Evolutionary conservation across 768 basidiomycete genomes (phyloP).

Genomic region (Naganishia kalamii): DNA sequence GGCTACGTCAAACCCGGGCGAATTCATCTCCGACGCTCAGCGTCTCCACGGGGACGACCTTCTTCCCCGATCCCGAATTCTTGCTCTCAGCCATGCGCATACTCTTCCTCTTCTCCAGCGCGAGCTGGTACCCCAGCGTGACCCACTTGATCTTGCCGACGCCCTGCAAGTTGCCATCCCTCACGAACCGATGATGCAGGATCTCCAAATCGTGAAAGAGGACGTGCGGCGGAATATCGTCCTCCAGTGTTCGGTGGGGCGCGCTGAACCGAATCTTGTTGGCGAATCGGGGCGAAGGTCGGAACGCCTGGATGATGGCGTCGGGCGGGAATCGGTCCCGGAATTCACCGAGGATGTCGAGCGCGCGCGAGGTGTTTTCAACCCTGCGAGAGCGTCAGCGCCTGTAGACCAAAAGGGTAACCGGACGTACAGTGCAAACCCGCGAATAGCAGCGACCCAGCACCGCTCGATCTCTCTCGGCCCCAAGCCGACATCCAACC

Average conservation of each 20-base stretch:
- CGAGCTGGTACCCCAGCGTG: conserved; percentile 65
- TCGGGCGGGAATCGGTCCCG: conserved; percentile 60
- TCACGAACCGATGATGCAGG: conserved; percentile 66
- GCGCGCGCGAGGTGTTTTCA: conserved; percentile 49
- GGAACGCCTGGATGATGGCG: conserved; percentile 46
- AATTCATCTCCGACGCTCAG: background rate
- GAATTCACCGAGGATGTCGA: conserved; percentile 60
- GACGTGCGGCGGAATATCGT: conserved; percentile 70
- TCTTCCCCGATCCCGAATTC: background rate
- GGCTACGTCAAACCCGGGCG: too few relatives aligned
- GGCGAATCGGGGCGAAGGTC: conserved; percentile 48
- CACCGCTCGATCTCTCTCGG: conserved; percentile 57
- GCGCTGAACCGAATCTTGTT: conserved; percentile 60
- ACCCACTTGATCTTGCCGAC: conserved; percentile 68
- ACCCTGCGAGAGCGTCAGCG: conserved; percentile 21
- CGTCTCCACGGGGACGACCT: background rate
- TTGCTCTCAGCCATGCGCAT: conserved; percentile 37
- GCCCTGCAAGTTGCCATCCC: conserved; percentile 48
- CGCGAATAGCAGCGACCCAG: conserved; percentile 63
- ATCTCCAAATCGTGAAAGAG: conserved; percentile 70
- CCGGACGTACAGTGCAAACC: conserved; percentile 59
- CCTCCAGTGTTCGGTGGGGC: conserved; percentile 60
- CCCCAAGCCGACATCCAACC: conserved; percentile 25
- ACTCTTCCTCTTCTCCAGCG: conserved; percentile 59
- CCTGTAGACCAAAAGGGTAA: too few relatives aligned